Base-by-base conservation (phyloP, 768 basidiomycete species). In the Thelephora aurantiotincta region DNA sequence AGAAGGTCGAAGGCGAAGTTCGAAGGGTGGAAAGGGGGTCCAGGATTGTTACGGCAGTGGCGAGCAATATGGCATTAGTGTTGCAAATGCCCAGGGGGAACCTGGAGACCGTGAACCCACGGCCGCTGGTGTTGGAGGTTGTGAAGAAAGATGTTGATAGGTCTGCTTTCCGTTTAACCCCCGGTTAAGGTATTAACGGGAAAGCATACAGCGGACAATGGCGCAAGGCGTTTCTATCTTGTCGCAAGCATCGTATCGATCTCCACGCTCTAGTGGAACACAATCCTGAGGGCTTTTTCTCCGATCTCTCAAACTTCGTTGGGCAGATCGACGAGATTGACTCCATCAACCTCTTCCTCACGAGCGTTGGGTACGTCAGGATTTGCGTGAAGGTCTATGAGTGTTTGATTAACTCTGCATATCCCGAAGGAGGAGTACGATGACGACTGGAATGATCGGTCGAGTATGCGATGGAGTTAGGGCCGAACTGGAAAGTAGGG, bases 11-110 rank as follows among this genome's bases (percentile, higher is more conserved):
- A 18, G 83, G 80, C 79, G 80, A 86, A 57, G 75, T 70, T 11
- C 74, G 94, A 35, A 75, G 86, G 16, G 75, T 97, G 1, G 96
- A 99, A 63, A 69, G 96, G 26, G 96, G 96, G 3, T 82, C 88
- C 6, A 67, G 82, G 50, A 92, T 97, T 33, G 91, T 98, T 3
- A 78, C 82, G 0, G 85, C 82, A 11, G 82, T 96, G 0, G 83
- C 92, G 0, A 90, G 82, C 50, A 66, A 78, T 6, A 97, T 93
- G 88, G 80, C 74, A 55, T 63, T 99, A 33, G 86, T 98, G 0
- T 66, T 99, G 9, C 96, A 99, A 64, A 98, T 98, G 94, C 96
- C 94, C 0, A 68, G 96, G 53, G 96, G 96, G 1, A 98, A 98
- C 63, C 59, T 99, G 51, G 96, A 99, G 67, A 97, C 91, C 1